These are phyloP conservation scores for Sporothrix phasma DNA, from an alignment of 2,329 filamentous ascomycete genomes.

Conservation along the genomic window DNA sequence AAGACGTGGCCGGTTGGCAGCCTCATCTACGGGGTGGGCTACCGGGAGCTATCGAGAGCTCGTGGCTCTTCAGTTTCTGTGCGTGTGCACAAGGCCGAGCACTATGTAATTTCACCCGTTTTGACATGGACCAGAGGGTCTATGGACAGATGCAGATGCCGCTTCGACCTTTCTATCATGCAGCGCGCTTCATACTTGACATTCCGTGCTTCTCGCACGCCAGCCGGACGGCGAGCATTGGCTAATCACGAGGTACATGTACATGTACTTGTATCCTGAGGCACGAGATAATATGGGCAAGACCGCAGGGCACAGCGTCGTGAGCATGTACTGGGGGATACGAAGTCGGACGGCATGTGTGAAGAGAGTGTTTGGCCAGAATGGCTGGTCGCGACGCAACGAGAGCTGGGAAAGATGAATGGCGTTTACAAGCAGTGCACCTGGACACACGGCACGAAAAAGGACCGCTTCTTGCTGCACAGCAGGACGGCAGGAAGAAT, in stretches of 20 bases:
- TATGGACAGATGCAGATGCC: neutral
- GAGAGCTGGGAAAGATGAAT: neutral
- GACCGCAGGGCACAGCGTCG: neutral
- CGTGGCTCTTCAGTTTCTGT: neutral
- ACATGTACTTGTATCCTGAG: neutral
- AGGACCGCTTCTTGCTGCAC: conserved; percentile 3
- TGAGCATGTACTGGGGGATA: neutral
- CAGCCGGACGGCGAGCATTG: neutral
- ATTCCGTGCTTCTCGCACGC: neutral
- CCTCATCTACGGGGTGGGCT: neutral
- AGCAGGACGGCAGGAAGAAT: neutral
- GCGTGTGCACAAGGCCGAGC: neutral
- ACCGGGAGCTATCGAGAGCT: neutral
- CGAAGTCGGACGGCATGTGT: neutral
- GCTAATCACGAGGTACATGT: neutral
- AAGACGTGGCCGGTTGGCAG: neutral
- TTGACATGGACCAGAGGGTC: too few relatives aligned
- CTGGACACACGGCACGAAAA: neutral
- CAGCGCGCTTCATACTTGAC: neutral
- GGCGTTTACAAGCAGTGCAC: neutral
- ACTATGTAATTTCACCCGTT: neutral
- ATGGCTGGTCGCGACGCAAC: neutral
- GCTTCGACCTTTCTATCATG: neutral
- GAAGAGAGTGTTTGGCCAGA: neutral
- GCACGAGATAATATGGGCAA: neutral